A percentile compares a stretch with the other conserved stretches of the same genome.
Evolutionary conservation across 306 rosid species (phyloP).

Genomic region (Comarum palustre): DNA sequence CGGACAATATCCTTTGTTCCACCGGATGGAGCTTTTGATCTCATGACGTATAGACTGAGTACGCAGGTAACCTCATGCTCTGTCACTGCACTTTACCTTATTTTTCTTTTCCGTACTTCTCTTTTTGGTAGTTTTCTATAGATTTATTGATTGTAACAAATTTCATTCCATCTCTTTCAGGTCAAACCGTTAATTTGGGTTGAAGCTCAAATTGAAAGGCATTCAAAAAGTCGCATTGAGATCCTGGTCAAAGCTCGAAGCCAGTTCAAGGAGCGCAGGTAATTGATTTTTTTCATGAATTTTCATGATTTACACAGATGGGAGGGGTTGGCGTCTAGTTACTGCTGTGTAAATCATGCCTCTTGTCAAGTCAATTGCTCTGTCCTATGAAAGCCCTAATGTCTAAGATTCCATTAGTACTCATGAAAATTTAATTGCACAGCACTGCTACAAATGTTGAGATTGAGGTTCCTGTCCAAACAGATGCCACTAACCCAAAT

Average conservation of each 20-base stretch:
- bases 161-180: constrained; percentile 39
- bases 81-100: constrained; percentile 1
- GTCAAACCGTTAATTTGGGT: constrained; percentile 94
- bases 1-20: constrained; percentile 97
- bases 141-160: background rate
- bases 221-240: constrained; percentile 93
- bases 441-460: constrained; percentile 97
- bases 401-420: constrained; percentile 24
- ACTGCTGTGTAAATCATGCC: constrained; percentile 22
- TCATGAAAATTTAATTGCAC: constrained; percentile 34
- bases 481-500: constrained; percentile 87
- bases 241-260: constrained; percentile 92
- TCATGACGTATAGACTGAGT: constrained; percentile 96
- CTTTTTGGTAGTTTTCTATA: background rate
- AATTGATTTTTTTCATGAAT: constrained; percentile 12
- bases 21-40: constrained; percentile 97
- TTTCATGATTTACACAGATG: constrained; percentile 13
- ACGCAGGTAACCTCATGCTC: constrained; percentile 61
- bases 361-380: constrained; percentile 10
- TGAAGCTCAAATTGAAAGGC: constrained; percentile 94
- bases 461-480: constrained; percentile 85
- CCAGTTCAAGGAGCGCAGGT: constrained; percentile 99
- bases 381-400: constrained; percentile 10
- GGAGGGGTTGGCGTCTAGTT: constrained; percentile 15
- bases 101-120: background rate